These are phyloP conservation scores for Vigna nakashimae DNA, from an alignment of 306 rosid genomes.

Conservation along the genomic window DNA sequence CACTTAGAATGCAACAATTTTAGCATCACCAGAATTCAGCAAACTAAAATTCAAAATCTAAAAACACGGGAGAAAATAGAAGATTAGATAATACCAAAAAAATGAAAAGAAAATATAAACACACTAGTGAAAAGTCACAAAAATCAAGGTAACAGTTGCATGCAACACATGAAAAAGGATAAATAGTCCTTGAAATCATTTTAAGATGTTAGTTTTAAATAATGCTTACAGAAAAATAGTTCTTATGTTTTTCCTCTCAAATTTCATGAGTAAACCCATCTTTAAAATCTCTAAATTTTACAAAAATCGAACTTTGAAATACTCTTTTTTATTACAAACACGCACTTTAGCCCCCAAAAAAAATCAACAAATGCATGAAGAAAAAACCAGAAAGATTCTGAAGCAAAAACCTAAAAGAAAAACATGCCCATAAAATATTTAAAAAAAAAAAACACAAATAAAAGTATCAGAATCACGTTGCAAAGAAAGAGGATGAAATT, in stretches of 20 bases:
- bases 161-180: slow-evolving; percentile 10
- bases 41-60: slow-evolving; percentile 6
- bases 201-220: no score
- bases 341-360: no score
- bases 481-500: background rate
- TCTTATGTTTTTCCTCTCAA: no score
- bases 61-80: background rate
- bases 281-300: no score
- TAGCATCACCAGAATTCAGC: background rate
- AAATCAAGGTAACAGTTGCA: slow-evolving; percentile 17
- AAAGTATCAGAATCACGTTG: no score
- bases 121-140: background rate
- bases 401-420: background rate
- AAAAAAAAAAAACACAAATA: background rate
- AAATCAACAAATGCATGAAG: background rate
- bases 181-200: no score
- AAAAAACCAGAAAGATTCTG: background rate
- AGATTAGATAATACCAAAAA: background rate
- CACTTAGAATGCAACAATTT: slow-evolving; percentile 12
- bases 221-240: no score
- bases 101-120: background rate
- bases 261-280: no score
- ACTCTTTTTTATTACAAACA: no score
- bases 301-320: no score
- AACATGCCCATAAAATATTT: background rate